Evolutionary conservation across 2,329 filamentous ascomycete species (phyloP), one percentile per base, ranked within the genome.

Genomic region (Trematosphaeria pertusa): DNA sequence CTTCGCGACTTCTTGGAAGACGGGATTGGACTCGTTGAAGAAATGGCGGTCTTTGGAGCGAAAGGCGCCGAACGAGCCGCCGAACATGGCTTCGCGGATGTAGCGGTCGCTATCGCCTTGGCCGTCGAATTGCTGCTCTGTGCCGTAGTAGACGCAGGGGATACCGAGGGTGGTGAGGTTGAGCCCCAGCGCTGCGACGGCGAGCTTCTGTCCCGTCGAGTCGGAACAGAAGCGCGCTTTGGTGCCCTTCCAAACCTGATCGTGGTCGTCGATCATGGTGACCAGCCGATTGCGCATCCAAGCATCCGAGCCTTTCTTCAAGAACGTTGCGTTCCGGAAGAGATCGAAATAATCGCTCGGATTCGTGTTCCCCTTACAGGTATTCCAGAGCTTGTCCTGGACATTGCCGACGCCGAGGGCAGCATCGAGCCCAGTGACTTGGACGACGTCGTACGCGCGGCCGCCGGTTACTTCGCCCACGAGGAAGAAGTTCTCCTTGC

Each of bases 91-190:
- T 43, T 63, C 59, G n/a, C 59, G 50, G 35, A 63, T 59, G 20
- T 54, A 63, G 14, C 49, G 51, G 34, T 61, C 58, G 17, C 41
- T 52, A n/a, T 33, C 43, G 9, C 56, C 58, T 12, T 22, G 12
- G 8, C 56, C 58, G 30, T 63, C 55, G 34, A 63, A 56, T 10
- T 12, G 9, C 37, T 63, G 60, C 37, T 63, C 60, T 9, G 54
- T 62, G 33, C 58, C 60, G 39, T 63, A 63, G 47, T 63, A 63
- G 20, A 63, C 56, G 31, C 56, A 62, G 3, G 60, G 56, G n/a
- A 63, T 62, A 17, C 60, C 60, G 3, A 61, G 49, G 2, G 52
- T 62, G 5, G 39, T 54, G 10, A 63, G 40, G 32, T 61, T 60
- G 3, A 62, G 37, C 2, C 43, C 58, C 10, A 62, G 8, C 12